A percentile compares a stretch with the other conserved stretches of the same genome.
phyloP scores from a whole-genome alignment of 2,329 filamentous ascomycete species.

The Penicillium paneum region DNA sequence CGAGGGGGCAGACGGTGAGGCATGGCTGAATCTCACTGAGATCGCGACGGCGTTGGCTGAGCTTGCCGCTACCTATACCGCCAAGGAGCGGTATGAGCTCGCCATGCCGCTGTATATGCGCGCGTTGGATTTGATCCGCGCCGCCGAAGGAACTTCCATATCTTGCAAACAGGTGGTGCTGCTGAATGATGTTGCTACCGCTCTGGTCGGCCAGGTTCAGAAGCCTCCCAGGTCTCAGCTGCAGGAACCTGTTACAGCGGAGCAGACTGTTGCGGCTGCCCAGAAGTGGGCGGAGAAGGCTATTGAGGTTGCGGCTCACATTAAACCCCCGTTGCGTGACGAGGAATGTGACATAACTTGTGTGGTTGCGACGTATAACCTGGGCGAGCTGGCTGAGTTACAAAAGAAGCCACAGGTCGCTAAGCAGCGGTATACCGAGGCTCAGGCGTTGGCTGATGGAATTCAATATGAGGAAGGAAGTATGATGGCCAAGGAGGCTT shows the following conservation, averaged over 20 bases:
- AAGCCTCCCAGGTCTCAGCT: conserved; percentile 24
- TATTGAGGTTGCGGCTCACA: conserved; percentile 61
- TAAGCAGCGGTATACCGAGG: conserved; percentile 65
- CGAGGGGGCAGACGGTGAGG: conserved; percentile 24
- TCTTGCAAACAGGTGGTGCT: conserved; percentile 77
- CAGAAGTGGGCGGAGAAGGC: conserved; percentile 77
- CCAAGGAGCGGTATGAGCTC: conserved; percentile 71
- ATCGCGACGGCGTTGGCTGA: conserved; percentile 48
- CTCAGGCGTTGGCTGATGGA: conserved; percentile 55
- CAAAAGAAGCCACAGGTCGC: conserved; percentile 64
- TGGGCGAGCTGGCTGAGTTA: conserved; percentile 80
- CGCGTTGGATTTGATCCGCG: conserved; percentile 66
- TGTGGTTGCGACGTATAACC: conserved; percentile 77
- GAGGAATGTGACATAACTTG: conserved; percentile 82
- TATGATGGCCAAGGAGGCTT: conserved; percentile 27
- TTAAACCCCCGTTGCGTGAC: conserved; percentile 64
- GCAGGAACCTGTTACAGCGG: conserved; percentile 48
- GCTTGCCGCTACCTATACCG: conserved; percentile 73
- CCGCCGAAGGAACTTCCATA: conserved; percentile 40
- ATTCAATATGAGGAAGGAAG: conserved; percentile 41
- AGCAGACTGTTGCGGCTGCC: conserved; percentile 65
- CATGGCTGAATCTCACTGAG: conserved; percentile 41
- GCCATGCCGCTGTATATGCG: conserved; percentile 84
- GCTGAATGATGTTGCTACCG: conserved; percentile 53
- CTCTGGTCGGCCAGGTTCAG: conserved; percentile 46